Base-by-base conservation (phyloP, 768 basidiomycete genomes). In the Leccinum variicolor region DNA sequence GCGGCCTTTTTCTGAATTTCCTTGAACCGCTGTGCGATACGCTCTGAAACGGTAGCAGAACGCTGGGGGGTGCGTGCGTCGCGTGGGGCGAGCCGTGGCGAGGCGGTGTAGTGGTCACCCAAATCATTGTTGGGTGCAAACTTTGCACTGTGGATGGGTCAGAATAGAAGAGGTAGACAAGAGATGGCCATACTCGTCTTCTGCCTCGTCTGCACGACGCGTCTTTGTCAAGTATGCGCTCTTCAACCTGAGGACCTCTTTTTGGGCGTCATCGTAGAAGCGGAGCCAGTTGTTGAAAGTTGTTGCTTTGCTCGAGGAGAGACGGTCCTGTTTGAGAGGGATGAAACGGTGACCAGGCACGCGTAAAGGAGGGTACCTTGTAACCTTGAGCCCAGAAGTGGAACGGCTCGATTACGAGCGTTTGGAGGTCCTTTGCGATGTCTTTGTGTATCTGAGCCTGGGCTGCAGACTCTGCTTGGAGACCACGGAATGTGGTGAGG, bases 171-270 rank as follows among this genome's bases (percentile, higher is more conserved):
- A n/a, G 13, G 34, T 26, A 45, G 50, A 53, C 29, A 46, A 52
- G 51, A 39, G 28, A 13, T 14, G 1, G 6, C 78, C 92, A 66
- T 73, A 96, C 94, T 96, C 94, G 69, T 97, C 94, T 69, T 93
- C 93, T 8, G 89, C 87, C 67, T 97, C 94, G 64, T 97, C 94
- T 15, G 94, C 94, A 41, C 83, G 82, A 54, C 91, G 83, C 0
- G 83, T 86, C 72, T 94, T 96, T 31, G 79, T 73, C 11, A 92
- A 71, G 67, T 96, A 96, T 54, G 83, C 78, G 52, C 86, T 81
- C 73, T 90, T 93, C 61, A 94, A 74, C 72, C 87, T 88, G 45
- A 77, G 69, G 6, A 80, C 88, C 53, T 90, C 86, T 21, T 71
- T 78, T 25, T 87, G 82, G 0, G 83, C 79, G 41, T 85, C 80